Percentiles rank a stretch among this genome's conserved stretches.
phyloP scores from a whole-genome alignment of 257 asterid genomes.

The Sherardia arvensis region DNA sequence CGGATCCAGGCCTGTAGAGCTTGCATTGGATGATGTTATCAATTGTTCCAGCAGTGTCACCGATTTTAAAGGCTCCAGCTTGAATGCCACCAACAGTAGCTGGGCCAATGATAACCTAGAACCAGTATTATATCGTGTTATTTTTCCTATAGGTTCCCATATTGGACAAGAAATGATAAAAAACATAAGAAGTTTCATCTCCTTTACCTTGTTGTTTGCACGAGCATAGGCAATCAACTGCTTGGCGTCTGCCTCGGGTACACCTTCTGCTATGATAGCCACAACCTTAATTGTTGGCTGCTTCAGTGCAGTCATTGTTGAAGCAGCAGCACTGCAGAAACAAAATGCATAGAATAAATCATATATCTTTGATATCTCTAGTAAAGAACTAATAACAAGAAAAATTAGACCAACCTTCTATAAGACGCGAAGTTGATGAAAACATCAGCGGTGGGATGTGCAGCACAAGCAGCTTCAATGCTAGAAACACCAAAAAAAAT shows the following conservation, averaged over 20 bases:
- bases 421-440: constrained; percentile 96
- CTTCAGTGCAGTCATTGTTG: constrained; percentile 94
- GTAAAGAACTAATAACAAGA: constrained; percentile 8
- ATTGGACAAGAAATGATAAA: not conserved
- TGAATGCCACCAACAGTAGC: constrained; percentile 99
- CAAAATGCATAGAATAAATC: constrained; percentile 8
- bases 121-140: not conserved
- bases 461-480: constrained; percentile 87
- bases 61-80: constrained; percentile 99
- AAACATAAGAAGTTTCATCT: constrained; percentile 5
- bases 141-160: constrained; percentile 7
- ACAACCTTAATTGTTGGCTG: constrained; percentile 93
- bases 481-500: constrained; percentile 32
- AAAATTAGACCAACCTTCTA: constrained; percentile 61
- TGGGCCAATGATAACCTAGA: constrained; percentile 91
- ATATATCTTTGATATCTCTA: not conserved
- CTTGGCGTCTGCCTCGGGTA: constrained; percentile 90
- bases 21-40: constrained; percentile 93
- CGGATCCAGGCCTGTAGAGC: constrained; percentile 95
- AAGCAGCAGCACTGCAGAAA: constrained; percentile 91
- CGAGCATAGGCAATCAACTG: constrained; percentile 95
- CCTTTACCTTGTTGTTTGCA: constrained; percentile 82
- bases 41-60: constrained; percentile 98
- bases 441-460: constrained; percentile 97
- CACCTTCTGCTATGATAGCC: constrained; percentile 99